Evolutionary conservation across 2,329 filamentous ascomycete species (phyloP).

Genomic region (Pseudopithomyces chartarum): DNA sequence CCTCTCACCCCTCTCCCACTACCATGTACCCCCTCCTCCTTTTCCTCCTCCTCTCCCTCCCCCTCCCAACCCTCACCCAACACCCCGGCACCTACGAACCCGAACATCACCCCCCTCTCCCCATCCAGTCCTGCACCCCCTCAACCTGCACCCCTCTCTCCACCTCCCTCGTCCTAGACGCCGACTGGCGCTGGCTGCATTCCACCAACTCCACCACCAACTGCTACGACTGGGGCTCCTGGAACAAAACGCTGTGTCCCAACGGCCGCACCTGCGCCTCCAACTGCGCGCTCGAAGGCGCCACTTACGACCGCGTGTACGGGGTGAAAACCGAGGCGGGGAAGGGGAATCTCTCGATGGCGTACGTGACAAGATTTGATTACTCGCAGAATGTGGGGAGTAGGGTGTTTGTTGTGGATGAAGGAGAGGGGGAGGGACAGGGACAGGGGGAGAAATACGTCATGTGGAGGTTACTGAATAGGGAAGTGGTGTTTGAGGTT

Average conservation of each 20-base stretch:
- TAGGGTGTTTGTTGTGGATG: constrained; percentile 35
- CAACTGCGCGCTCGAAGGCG: constrained; percentile 41
- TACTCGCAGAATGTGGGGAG: constrained; percentile 39
- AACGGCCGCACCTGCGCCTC: constrained; percentile 29
- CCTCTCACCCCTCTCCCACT: neutral
- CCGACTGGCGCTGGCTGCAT: constrained; percentile 54
- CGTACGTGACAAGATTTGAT: constrained; percentile 56
- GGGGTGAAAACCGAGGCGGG: constrained; percentile 56
- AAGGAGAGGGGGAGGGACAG: constrained; percentile 16
- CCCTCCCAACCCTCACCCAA: neutral
- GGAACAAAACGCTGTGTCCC: constrained; percentile 41
- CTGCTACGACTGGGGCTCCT: constrained; percentile 37
- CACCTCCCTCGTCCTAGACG: constrained; percentile 41
- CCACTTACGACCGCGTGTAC: constrained; percentile 35
- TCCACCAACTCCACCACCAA: constrained; percentile 38
- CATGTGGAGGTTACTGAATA: constrained; percentile 31
- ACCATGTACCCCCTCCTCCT: neutral
- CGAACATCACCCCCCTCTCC: neutral
- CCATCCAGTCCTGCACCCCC: neutral
- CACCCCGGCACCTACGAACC: neutral
- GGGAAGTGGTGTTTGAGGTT: constrained; percentile 37
- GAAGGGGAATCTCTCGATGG: constrained; percentile 54
- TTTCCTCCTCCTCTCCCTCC: neutral
- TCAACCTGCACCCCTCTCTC: constrained; percentile 3
- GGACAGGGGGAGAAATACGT: constrained; percentile 18